phyloP scores from a whole-genome alignment of 2,329 filamentous ascomycete genomes.

The Aureobasidium pullulans region DNA sequence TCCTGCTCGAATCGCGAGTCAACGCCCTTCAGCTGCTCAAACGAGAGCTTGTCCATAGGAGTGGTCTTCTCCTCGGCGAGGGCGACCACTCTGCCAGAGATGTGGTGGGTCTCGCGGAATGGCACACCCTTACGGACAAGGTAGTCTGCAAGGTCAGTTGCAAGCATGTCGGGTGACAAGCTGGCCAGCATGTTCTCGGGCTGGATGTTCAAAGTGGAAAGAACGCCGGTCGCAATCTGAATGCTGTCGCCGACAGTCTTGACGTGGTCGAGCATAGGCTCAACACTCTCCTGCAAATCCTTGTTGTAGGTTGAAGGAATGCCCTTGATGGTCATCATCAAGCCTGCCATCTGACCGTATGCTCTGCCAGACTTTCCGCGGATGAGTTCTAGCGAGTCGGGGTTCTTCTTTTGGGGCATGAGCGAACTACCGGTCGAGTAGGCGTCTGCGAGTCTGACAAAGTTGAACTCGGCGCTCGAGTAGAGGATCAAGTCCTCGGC shows the following conservation, averaged over 20 bases:
- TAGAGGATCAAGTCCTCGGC: constrained; percentile 84
- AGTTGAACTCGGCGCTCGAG: constrained; percentile 67
- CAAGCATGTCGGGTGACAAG: constrained; percentile 76
- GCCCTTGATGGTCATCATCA: constrained; percentile 70
- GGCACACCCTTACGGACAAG: constrained; percentile 61
- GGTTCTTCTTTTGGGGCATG: constrained; percentile 83
- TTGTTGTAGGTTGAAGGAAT: constrained; percentile 84
- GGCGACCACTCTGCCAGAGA: constrained; percentile 66
- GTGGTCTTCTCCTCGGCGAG: constrained; percentile 58
- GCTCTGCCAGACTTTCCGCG: constrained; percentile 69
- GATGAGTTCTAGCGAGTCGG: constrained; percentile 65
- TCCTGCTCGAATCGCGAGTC: constrained; percentile 65
- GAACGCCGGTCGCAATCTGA: constrained; percentile 72
- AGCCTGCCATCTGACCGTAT: constrained; percentile 73
- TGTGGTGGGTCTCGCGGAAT: constrained; percentile 75
- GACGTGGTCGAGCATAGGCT: constrained; percentile 78
- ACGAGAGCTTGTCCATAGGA: constrained; percentile 62
- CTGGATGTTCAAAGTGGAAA: constrained; percentile 62
- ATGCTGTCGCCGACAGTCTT: constrained; percentile 76
- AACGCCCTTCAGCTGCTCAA: constrained; percentile 60
- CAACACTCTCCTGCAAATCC: constrained; percentile 80
- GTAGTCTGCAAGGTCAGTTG: constrained; percentile 61
- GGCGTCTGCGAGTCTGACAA: constrained; percentile 67
- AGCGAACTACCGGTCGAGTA: constrained; percentile 70
- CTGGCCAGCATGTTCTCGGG: constrained; percentile 72